Evolutionary conservation across 345 rosid species (phyloP).

Genomic region (Salix dunnii): DNA sequence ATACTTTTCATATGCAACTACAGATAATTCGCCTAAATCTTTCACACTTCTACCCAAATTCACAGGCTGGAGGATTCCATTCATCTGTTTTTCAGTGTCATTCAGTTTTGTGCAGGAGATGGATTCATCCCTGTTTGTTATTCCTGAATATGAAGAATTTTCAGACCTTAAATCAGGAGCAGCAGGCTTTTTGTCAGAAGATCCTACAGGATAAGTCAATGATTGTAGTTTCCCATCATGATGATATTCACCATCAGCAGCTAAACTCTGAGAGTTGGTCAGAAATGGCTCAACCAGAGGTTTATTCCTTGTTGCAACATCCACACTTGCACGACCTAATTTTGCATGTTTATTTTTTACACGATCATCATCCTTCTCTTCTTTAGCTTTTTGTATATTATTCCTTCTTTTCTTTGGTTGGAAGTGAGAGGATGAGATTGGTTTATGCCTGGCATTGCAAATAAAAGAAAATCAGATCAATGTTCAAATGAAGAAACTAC

Average conservation of each 20-base stretch:
- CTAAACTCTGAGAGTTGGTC: conserved; percentile 14
- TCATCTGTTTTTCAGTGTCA: conserved; percentile 16
- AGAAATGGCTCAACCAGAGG: background rate
- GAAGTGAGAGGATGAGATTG: conserved; percentile 2
- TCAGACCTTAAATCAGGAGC: conserved; percentile 13
- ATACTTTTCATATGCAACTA: conserved; percentile 11
- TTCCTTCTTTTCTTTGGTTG: conserved; percentile 33
- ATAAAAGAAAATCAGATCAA: background rate
- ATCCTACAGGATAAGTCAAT: background rate
- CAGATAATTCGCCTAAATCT: conserved; percentile 14
- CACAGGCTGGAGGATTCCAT: conserved; percentile 16
- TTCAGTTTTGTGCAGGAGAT: conserved; percentile 9
- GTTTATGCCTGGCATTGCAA: conserved; percentile 23
- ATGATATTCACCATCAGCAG: conserved; percentile 11
- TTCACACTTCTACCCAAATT: conserved; percentile 12
- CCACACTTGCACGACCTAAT: conserved; percentile 10
- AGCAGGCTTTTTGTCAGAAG: conserved; percentile 18
- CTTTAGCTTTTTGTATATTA: conserved; percentile 10
- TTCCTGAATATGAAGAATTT: conserved; percentile 15
- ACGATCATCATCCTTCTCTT: conserved; percentile 19
- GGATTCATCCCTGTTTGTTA: conserved; percentile 21
- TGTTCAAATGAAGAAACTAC: background rate
- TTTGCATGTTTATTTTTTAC: conserved; percentile 24
- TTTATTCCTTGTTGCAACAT: background rate
- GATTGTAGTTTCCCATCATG: background rate